Evolutionary conservation across 768 basidiomycete species (phyloP), one percentile per base, ranked within the genome.

Genomic region (Cubamyces sp.): DNA sequence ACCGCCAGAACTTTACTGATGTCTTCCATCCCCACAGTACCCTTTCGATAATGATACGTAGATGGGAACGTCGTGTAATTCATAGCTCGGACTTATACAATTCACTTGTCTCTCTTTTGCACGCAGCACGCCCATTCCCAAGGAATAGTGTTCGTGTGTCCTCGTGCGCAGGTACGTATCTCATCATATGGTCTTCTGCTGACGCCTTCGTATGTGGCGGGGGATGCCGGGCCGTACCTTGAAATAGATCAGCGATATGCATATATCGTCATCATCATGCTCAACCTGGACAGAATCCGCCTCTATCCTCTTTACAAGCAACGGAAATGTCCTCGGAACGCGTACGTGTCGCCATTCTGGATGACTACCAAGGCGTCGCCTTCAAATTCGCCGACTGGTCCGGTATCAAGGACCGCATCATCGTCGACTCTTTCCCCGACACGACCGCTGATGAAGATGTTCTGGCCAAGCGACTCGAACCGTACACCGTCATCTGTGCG

Each of bases 1-100:
- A 15, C 53, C 25, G n/a, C 5, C 9, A 23, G 25, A 53, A 28
- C 46, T 54, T 54, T 62, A 43, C 73, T 77, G 60, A 76, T 62
- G 28, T 42, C 53, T 9, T 11, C 34, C 53, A 64, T 56, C 0
- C 46, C 25, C 41, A 25, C 66, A 92, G 91, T 92, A 92, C 71
- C 88, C 85, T 11, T 93, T 93, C 66, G 88, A 87, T 67, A 77
- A 85, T 71, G 87, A 88, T 69, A 79, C 80, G 71, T 87, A 69
- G 70, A 59, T 19, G 40, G 53, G 45, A 42, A 50, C 45, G 41
- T 64, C 28, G 25, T 64, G 60, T 64, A 64, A 51, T 46, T 42
- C 34, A 41, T 64, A 64, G 43, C 28, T 62, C 54, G 66, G 66
- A 64, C 62, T 46, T 61, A 49, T 62, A 21, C 52, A 58, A 30